phyloP scores from a whole-genome alignment of 2,329 filamentous ascomycete species.

The Colletotrichum melonis region DNA sequence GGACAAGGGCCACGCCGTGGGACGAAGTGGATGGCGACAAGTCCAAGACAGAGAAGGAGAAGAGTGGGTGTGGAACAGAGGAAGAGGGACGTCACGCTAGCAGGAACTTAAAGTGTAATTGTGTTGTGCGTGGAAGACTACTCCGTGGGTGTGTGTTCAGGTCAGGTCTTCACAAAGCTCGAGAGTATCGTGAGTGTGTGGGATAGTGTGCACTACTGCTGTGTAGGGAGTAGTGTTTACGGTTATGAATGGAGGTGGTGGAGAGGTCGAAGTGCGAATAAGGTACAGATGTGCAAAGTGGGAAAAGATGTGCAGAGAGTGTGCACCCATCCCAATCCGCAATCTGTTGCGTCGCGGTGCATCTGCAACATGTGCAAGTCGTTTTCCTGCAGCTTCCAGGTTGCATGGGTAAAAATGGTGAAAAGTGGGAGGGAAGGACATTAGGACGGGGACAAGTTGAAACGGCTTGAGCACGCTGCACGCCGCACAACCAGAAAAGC shows the following conservation, averaged over 20 bases:
- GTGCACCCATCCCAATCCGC: slow-evolving; percentile 12
- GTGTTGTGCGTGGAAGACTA: not conserved
- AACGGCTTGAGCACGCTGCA: slow-evolving; percentile 31
- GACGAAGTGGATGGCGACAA: not conserved
- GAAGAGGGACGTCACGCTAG: slow-evolving; percentile 1
- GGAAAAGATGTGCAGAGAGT: not conserved
- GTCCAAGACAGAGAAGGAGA: not conserved
- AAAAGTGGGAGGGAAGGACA: not conserved
- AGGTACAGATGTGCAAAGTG: slow-evolving; percentile 3
- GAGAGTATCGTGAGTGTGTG: not conserved
- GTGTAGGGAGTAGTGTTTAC: not conserved
- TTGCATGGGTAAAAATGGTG: not conserved
- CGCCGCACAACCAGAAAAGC: slow-evolving; percentile 16
- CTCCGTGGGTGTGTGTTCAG: too few relatives aligned
- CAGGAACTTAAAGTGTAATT: slow-evolving; percentile 8
- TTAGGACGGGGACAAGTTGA: slow-evolving; percentile 28
- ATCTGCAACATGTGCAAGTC: not conserved
- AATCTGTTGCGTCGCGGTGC: slow-evolving; percentile 21
- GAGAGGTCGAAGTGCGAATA: not conserved
- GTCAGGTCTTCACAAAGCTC: not conserved
- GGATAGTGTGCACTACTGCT: too few relatives aligned
- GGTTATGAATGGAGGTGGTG: not conserved
- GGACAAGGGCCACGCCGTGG: slow-evolving; percentile 16
- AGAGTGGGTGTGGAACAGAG: not conserved
- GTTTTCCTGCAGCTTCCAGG: not conserved